Percentiles rank a stretch among this genome's conserved stretches.
Conservation (phyloP, 2,329 filamentous ascomycete species). For the Pseudogymnoascus sp. region DNA sequence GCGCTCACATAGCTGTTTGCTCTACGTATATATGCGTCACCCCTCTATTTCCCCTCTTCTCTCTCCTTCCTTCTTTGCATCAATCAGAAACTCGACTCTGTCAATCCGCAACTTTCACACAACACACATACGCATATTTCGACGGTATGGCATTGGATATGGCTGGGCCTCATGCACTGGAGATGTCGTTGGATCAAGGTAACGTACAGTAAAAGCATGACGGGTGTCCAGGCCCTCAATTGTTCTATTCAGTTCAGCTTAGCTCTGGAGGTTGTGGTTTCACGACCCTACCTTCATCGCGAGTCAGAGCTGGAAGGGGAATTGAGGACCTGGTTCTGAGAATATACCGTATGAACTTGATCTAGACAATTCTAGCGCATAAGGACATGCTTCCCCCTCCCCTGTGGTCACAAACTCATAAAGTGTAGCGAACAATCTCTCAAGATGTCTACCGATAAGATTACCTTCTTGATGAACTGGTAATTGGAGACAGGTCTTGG, state of each 20-base stretch:
- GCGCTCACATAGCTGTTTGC: not conserved
- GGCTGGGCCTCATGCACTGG: conserved; percentile 25
- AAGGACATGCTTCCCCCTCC: conserved; percentile 65
- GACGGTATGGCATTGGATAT: conserved; percentile 11
- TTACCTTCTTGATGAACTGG: conserved; percentile 80
- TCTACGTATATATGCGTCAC: conserved; percentile 1
- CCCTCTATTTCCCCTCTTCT: not conserved
- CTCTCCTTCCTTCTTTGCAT: not conserved
- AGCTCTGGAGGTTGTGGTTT: conserved; percentile 11
- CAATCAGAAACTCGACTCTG: not conserved
- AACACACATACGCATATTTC: not conserved
- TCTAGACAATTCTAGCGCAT: conserved; percentile 76
- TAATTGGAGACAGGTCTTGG: conserved; percentile 31
- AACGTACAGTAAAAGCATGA: conserved; percentile 35
- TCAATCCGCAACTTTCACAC: not conserved
- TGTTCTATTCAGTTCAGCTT: conserved; percentile 14
- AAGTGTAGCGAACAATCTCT: conserved; percentile 29
- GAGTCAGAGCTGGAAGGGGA: conserved; percentile 18
- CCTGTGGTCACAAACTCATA: conserved; percentile 37
- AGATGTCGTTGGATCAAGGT: conserved; percentile 35
- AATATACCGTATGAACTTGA: conserved; percentile 77
- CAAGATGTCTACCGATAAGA: conserved; percentile 72
- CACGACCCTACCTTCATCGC: conserved; percentile 14
- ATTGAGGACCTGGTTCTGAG: conserved; percentile 49
- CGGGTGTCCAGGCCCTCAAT: conserved; percentile 27